These are phyloP conservation scores for Macrolepiota albuminosa DNA, from an alignment of 768 basidiomycete genomes.

Conservation along the genomic window DNA sequence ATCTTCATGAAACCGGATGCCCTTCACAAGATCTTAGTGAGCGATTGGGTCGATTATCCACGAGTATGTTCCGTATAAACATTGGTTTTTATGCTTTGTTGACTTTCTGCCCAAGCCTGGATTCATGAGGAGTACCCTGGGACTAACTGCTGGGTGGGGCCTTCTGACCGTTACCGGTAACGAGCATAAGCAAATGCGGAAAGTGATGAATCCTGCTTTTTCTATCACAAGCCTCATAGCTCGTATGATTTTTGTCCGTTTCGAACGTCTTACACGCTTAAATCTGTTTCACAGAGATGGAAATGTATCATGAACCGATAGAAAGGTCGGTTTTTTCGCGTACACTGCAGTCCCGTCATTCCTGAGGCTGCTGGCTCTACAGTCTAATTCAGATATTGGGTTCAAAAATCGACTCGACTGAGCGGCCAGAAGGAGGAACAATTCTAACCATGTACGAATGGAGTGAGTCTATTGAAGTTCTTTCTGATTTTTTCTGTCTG, in stretches of 20 bases:
- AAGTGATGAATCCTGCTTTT: constrained; percentile 49
- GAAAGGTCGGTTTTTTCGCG: constrained; percentile 28
- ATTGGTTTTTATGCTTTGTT: background rate
- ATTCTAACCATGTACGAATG: constrained; percentile 40
- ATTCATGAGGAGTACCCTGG: constrained; percentile 38
- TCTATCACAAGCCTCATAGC: constrained; percentile 37
- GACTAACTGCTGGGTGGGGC: constrained; percentile 39
- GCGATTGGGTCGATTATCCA: constrained; percentile 43
- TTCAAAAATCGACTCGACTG: constrained; percentile 23
- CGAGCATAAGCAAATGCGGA: constrained; percentile 46
- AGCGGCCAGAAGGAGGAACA: constrained; percentile 20
- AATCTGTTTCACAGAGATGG: constrained; percentile 25
- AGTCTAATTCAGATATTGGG: constrained; percentile 36
- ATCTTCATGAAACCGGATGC: constrained; percentile 41
- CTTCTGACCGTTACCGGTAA: constrained; percentile 44
- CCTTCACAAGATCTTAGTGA: constrained; percentile 37
- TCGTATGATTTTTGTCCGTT: constrained; percentile 20
- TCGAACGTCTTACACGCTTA: background rate
- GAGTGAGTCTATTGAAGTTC: constrained; percentile 29
- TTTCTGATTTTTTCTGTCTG: background rate
- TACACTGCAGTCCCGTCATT: background rate
- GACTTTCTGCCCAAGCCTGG: constrained; percentile 27
- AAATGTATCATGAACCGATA: constrained; percentile 44
- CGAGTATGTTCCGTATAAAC: constrained; percentile 22
- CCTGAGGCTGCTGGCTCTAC: background rate